Conservation (phyloP, 129 eudicot genomes). For the Flaveria bidentis region DNA sequence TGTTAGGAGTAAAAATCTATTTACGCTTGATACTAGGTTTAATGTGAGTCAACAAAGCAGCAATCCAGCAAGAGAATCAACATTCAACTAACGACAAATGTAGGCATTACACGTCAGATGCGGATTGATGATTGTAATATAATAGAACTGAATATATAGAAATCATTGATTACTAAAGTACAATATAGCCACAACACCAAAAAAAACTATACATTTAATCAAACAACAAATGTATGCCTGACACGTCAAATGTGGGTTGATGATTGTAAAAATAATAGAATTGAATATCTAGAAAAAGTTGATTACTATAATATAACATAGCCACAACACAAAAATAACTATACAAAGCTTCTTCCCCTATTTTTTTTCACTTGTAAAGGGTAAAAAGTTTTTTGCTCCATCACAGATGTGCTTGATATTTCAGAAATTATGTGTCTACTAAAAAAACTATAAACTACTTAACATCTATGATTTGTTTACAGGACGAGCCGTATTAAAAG, state of each 20-base stretch:
- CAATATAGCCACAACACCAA: not conserved
- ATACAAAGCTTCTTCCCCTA: conserved; percentile 9
- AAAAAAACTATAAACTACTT: not conserved
- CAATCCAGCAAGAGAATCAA: conserved; percentile 2
- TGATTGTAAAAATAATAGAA: not conserved
- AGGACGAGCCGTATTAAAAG: not conserved
- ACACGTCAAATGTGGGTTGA: not conserved
- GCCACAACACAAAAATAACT: not conserved
- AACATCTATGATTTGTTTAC: conserved; percentile 1
- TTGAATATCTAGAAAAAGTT: not conserved
- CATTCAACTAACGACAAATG: not conserved
- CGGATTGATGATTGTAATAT: not conserved
- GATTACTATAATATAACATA: not conserved
- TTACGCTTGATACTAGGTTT: not conserved
- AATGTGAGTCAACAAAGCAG: not conserved
- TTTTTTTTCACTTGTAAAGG: conserved; percentile 3
- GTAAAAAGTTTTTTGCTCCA: not conserved
- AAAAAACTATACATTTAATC: not conserved
- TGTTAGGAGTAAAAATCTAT: not conserved
- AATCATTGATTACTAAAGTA: no score
- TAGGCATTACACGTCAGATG: not conserved
- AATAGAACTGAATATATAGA: not conserved
- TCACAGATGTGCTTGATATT: conserved; percentile 2
- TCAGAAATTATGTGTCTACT: not conserved
- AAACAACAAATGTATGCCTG: not conserved